These are phyloP conservation scores for Teratosphaeriaceae sp. DNA, from an alignment of 2,329 filamentous ascomycete genomes.

Conservation along the genomic window DNA sequence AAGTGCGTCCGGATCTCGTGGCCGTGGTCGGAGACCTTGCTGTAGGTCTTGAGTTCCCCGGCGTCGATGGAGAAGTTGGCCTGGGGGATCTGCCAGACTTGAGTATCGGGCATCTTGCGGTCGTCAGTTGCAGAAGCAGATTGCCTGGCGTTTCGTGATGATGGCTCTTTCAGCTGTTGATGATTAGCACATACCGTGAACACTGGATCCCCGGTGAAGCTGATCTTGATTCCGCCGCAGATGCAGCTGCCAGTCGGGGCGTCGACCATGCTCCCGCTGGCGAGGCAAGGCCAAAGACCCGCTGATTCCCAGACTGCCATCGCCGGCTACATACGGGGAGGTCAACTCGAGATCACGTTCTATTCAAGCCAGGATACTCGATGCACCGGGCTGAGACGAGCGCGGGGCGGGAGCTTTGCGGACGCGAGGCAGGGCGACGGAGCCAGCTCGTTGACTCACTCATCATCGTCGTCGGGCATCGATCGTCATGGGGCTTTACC, in stretches of 20 bases:
- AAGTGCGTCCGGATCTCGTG: neutral
- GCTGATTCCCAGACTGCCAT: too few species aligned
- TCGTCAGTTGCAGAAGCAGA: constrained; percentile 1
- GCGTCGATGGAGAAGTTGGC: constrained; percentile 1
- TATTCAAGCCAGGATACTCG: too few species aligned
- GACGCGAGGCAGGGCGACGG: too few species aligned
- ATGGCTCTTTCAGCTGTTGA: neutral
- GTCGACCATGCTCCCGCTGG: too few species aligned
- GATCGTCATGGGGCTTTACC: too few species aligned
- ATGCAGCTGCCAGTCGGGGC: neutral
- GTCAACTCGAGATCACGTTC: too few species aligned
- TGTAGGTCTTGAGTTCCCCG: neutral
- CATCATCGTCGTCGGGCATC: too few species aligned
- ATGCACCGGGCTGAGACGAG: too few species aligned
- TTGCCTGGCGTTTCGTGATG: neutral
- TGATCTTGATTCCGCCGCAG: neutral
- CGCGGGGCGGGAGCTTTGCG: too few species aligned
- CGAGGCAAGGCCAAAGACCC: too few species aligned
- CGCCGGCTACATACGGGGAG: too few species aligned
- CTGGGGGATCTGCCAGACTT: neutral
- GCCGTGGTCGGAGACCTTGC: neutral
- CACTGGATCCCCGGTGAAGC: constrained; percentile 1
- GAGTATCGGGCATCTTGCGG: neutral
- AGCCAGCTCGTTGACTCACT: too few species aligned
- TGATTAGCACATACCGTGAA: neutral